phyloP scores from a whole-genome alignment of 2,329 filamentous ascomycete species.

The Colletotrichum australisinense region DNA sequence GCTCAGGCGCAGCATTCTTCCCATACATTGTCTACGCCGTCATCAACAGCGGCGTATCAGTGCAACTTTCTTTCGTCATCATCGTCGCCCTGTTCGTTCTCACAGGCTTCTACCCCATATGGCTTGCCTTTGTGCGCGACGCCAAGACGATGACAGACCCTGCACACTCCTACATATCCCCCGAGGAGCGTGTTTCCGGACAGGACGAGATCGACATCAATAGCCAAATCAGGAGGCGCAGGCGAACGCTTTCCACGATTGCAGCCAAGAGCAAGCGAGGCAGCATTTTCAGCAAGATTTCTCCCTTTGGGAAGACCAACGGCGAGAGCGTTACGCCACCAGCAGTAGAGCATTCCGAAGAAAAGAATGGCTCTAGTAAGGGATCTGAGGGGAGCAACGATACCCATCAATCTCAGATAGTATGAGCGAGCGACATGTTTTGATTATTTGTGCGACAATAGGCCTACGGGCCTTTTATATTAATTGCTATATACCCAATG shows the following conservation, averaged over 20 bases:
- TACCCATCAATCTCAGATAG: slow-evolving; percentile 16
- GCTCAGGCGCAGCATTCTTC: slow-evolving; percentile 78
- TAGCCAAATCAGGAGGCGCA: slow-evolving; percentile 19
- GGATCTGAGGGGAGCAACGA: slow-evolving; percentile 29
- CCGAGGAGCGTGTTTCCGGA: slow-evolving; percentile 27
- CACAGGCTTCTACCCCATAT: slow-evolving; percentile 60
- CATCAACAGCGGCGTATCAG: slow-evolving; percentile 66
- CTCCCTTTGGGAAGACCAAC: slow-evolving; percentile 22
- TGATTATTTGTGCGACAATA: background rate
- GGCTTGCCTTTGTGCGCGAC: slow-evolving; percentile 58
- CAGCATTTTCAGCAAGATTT: slow-evolving; percentile 32
- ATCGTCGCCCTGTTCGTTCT: slow-evolving; percentile 65
- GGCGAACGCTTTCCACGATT: slow-evolving; percentile 20
- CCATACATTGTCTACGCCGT: slow-evolving; percentile 80
- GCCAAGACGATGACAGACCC: slow-evolving; percentile 58
- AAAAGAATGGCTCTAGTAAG: slow-evolving; percentile 27
- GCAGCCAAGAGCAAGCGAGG: slow-evolving; percentile 22
- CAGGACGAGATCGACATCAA: slow-evolving; percentile 29
- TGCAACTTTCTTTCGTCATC: slow-evolving; percentile 73
- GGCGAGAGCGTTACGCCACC: slow-evolving; percentile 31
- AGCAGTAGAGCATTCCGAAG: slow-evolving; percentile 29
- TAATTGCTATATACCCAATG: slow-evolving; percentile 36
- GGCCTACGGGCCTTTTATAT: slow-evolving; percentile 20
- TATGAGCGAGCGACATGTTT: slow-evolving; percentile 25
- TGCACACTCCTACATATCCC: slow-evolving; percentile 24